Base-by-base conservation (phyloP, 2,329 filamentous ascomycete species). In the Aspergillus sp. region DNA sequence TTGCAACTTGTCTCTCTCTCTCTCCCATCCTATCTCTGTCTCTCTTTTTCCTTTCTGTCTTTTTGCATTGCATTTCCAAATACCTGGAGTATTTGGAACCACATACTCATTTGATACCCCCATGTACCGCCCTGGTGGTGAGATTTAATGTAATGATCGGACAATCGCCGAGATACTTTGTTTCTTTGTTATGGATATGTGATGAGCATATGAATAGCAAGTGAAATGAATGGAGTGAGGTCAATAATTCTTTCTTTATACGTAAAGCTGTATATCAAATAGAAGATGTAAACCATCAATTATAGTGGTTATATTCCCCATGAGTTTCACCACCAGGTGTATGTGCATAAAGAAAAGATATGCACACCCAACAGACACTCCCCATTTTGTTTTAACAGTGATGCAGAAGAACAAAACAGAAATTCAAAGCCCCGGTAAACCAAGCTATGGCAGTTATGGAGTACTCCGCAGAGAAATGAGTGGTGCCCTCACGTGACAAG, bases 121-220 rank as follows among this genome's bases (percentile, higher is more conserved):
- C 22, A 12, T 50, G 16, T 52, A 45, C 26, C 32, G 58, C 58
- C 61, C 65, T 64, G 59, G 65, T 29, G 63, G 63, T 52, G 42
- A 45, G 32, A 22, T 32, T 14, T 65, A 64, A 65, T 67, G 49
- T 67, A 67, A 63, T 65, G 36, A 54, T 52, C 57, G 49, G 18
- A 47, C 45, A 9, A 24, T 24, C 45, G 45, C 12, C 22, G 45
- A 46, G 42, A 46, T 11, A 47, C 45, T 32, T 39, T 54, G 49
- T 7, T 49, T n/a, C 20, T 49, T 18, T 50, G 10, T 51, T n/a
- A 45, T 18, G 18, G 20, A 45, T 39, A 14, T 20, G 26, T 18
- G 53, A 39, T 6, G 16, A 49, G 4, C 16, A 49, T 49, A 29
- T 46, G 39, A 24, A 49, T 55, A 16, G 42, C 18, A 26, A 47